Evolutionary conservation across 495 filamentous ascomycete genomes (phyloP).

Genomic region (Lindgomyces ingoldianus): DNA sequence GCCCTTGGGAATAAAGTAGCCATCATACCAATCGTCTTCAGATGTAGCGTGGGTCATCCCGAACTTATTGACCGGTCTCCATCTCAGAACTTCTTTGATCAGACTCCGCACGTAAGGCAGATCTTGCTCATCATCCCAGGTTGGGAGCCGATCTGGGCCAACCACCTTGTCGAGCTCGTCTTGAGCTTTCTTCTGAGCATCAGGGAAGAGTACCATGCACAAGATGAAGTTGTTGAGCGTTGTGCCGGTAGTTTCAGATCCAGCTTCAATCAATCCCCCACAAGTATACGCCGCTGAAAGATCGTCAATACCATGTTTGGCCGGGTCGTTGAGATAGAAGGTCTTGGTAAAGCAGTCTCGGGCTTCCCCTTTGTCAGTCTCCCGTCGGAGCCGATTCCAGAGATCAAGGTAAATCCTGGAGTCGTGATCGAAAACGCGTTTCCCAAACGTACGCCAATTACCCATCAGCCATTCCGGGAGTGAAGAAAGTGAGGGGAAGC

Average conservation of each 20-base stretch:
- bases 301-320: conserved; percentile 38
- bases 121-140: conserved; percentile 36
- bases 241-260: conserved; percentile 40
- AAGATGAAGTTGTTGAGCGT: conserved; percentile 40
- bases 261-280: conserved; percentile 43
- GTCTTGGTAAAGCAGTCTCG: conserved; percentile 34
- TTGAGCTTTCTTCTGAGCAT: conserved; percentile 36
- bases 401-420: conserved; percentile 32
- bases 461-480: conserved; percentile 35
- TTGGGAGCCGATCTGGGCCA: conserved; percentile 32
- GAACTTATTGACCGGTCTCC: conserved; percentile 37
- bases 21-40: conserved; percentile 39
- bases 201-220: conserved; percentile 34
- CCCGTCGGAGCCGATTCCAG: conserved; percentile 31
- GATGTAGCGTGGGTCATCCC: conserved; percentile 33
- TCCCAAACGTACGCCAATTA: conserved; percentile 36
- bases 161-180: conserved; percentile 41
- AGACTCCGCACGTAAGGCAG: conserved; percentile 37
- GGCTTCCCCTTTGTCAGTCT: conserved; percentile 31
- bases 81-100: conserved; percentile 39
- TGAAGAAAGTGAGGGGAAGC: conserved; percentile 29
- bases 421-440: conserved; percentile 31
- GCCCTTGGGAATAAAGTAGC: conserved; percentile 38
- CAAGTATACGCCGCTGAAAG: conserved; percentile 36
- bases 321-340: conserved; percentile 36